Conservation (phyloP, 2,329 filamentous ascomycete species). For the Sarocladium oryzae region DNA sequence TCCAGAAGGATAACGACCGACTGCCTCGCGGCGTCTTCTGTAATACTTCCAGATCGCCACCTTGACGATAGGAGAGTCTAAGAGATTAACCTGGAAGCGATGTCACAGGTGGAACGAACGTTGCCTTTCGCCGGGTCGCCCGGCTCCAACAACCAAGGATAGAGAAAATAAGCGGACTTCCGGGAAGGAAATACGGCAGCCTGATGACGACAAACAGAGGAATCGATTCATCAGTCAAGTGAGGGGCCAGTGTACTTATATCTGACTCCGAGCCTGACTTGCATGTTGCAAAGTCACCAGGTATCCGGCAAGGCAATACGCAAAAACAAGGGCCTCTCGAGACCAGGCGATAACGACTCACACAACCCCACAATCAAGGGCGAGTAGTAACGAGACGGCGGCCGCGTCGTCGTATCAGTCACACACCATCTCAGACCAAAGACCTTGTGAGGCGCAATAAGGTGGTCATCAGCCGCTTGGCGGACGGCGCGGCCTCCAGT, state of each 20-base stretch:
- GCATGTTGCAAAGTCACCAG: constrained; percentile 4
- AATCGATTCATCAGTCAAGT: neutral
- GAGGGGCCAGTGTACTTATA: constrained; percentile 3
- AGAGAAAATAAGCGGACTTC: neutral
- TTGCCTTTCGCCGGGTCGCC: neutral
- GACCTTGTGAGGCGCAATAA: constrained; percentile 8
- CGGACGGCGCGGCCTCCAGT: constrained; percentile 4
- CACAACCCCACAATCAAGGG: neutral
- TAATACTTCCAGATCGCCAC: constrained; percentile 14
- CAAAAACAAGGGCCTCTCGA: neutral
- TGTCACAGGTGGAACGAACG: neutral
- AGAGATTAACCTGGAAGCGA: neutral
- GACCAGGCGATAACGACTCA: neutral
- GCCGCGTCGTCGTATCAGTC: constrained; percentile 6
- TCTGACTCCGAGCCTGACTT: constrained; percentile 3
- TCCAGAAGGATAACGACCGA: neutral
- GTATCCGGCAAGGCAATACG: neutral
- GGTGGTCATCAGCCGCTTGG: constrained; percentile 9
- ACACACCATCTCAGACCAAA: constrained; percentile 2
- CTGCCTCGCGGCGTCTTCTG: constrained; percentile 12
- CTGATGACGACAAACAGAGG: neutral
- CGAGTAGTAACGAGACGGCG: neutral
- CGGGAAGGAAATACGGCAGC: neutral
- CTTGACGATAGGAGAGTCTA: neutral
- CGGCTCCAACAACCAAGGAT: neutral